phyloP scores from a whole-genome alignment of 2,329 filamentous ascomycete species.

The Fusarium pininemorale region DNA sequence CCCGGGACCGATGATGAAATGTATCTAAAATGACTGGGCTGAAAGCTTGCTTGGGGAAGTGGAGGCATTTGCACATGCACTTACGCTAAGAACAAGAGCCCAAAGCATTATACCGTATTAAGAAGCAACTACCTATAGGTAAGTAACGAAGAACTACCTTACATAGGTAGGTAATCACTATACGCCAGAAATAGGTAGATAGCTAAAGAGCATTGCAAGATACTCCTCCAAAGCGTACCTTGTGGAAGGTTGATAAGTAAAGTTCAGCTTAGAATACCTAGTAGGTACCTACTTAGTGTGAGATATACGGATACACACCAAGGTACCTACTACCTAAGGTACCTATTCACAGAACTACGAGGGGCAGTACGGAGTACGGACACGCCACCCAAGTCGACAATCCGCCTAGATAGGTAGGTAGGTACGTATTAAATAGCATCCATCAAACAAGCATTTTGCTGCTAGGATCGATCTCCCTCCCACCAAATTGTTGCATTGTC shows the following conservation, averaged over 20 bases:
- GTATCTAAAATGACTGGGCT: slow-evolving; percentile 11
- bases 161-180: no score
- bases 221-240: neutral
- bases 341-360: neutral
- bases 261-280: neutral
- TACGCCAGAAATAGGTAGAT: neutral
- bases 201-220: neutral
- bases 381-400: slow-evolving; percentile 6
- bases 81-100: neutral
- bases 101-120: no score
- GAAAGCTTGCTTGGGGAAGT: slow-evolving; percentile 36
- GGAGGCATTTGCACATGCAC: slow-evolving; percentile 21
- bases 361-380: neutral
- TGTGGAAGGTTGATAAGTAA: neutral
- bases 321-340: no score
- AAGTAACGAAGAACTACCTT: no score
- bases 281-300: neutral
- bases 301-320: no score
- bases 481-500: neutral
- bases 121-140: no score
- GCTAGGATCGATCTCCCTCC: neutral
- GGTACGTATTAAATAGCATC: neutral
- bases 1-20: slow-evolving; percentile 34
- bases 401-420: neutral
- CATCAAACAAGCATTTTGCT: neutral